Conservation (phyloP, 306 rosid genomes). For the Cucumis cinereus region DNA sequence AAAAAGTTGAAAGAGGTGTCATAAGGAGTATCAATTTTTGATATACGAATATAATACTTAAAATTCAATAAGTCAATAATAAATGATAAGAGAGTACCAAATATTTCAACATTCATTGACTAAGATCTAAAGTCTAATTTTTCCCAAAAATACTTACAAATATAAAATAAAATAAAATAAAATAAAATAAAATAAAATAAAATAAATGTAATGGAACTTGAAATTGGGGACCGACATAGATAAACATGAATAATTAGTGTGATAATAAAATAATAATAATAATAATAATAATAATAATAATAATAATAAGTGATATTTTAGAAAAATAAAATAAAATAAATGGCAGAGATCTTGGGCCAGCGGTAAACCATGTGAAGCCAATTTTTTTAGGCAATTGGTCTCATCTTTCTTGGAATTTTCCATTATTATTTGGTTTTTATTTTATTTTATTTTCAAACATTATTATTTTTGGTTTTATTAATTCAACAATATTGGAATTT, state of each 20-base stretch:
- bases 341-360: background rate
- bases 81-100: background rate
- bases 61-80: background rate
- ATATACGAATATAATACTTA: no score
- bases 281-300: background rate
- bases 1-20: no score
- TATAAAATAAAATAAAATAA: no score
- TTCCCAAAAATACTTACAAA: no score
- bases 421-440: background rate
- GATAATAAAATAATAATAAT: background rate
- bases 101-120: background rate
- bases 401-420: slow-evolving; percentile 1
- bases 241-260: slow-evolving; percentile 3
- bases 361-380: background rate
- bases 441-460: no score
- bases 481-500: background rate
- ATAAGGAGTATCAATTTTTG: background rate
- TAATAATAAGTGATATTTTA: background rate
- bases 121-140: background rate
- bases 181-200: no score
- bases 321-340: background rate
- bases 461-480: background rate
- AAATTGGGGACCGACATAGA: background rate
- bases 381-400: background rate
- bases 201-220: background rate